A percentile compares a stretch with the other conserved stretches of the same genome.
phyloP scores from a whole-genome alignment of 441 rosid genomes.

The Gossypium lobatum region DNA sequence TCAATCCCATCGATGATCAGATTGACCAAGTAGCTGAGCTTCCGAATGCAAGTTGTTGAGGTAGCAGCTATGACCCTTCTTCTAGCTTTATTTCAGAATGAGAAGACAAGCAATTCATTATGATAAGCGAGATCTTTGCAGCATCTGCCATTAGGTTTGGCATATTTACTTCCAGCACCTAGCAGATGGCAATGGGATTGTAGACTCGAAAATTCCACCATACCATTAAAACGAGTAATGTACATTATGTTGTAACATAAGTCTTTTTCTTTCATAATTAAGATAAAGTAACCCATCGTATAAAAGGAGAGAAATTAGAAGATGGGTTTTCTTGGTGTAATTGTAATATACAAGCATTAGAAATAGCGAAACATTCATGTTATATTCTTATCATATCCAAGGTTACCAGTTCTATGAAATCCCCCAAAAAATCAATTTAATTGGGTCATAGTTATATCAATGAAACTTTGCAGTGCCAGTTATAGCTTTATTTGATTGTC shows the following conservation, averaged over 20 bases:
- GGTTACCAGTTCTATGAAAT: too few species aligned
- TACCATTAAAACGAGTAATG: constrained; percentile 32
- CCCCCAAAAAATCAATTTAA: too few species aligned
- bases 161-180: constrained; percentile 27
- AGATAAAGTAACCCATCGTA: constrained; percentile 26
- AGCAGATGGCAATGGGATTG: constrained; percentile 27
- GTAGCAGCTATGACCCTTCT: constrained; percentile 12
- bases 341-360: constrained; percentile 25
- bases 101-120: constrained; percentile 11
- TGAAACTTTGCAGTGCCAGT: too few species aligned
- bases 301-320: constrained; percentile 27
- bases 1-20: neutral
- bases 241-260: constrained; percentile 50
- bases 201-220: constrained; percentile 26
- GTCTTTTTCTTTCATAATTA: constrained; percentile 5
- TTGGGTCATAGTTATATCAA: too few species aligned
- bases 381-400: too few species aligned
- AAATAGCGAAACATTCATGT: constrained; percentile 6
- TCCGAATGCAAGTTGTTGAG: constrained; percentile 9
- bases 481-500: too few species aligned
- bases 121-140: constrained; percentile 16
- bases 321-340: constrained; percentile 30
- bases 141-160: constrained; percentile 26
- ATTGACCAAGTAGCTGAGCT: constrained; percentile 8
- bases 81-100: constrained; percentile 10